Evolutionary conservation across 2,329 filamentous ascomycete species (phyloP), one percentile per base, ranked within the genome.

Genomic region (Neocatenulostroma microsporum): DNA sequence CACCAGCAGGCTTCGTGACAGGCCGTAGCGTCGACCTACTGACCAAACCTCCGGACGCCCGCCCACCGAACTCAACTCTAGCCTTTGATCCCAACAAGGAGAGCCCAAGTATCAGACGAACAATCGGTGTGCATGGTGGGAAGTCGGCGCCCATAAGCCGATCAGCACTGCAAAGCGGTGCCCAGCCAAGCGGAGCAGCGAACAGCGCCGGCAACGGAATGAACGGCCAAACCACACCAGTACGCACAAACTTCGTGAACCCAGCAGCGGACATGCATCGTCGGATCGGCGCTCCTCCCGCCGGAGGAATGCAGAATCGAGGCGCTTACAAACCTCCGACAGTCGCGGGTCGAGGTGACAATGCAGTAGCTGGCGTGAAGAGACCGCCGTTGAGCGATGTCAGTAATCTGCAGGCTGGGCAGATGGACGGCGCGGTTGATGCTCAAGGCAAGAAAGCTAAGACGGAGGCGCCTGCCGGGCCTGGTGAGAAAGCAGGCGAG

Each of bases 41-140:
- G 11, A 61, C 63, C 36, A 52, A 58, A 28, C 42, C 51, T 14
- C 33, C 49, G 5, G 50, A 58, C n/a, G 36, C 53, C 3, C 44
- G 61, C 37, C 49, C 62, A 11, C 56, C 60, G 0, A 39, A 37
- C 11, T 33, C 43, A 2, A 41, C 46, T 11, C 41, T 57, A 13
- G 61, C 62, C 1, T 72, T 71, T 55, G 68, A 72, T 29, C 67
- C 67, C 4, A 62, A 70, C 36, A 63, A 56, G 10, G 67, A 70
- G 33, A 68, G 63, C 43, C 87, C 88, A 0, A 91, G 87, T 1
- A 87, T 94, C 54, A 77, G 85, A 43, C 88, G 89, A 56, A 95
- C 89, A 0, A 82, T 83, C 0, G 88, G 88, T 2, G 74, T 95
- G 25, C 86, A 95, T 53, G 85, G 93, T 55, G 78, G 66, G 15